Conservation (phyloP, 176 grass and related monocot genomes). For the Aegilops bicornis region DNA sequence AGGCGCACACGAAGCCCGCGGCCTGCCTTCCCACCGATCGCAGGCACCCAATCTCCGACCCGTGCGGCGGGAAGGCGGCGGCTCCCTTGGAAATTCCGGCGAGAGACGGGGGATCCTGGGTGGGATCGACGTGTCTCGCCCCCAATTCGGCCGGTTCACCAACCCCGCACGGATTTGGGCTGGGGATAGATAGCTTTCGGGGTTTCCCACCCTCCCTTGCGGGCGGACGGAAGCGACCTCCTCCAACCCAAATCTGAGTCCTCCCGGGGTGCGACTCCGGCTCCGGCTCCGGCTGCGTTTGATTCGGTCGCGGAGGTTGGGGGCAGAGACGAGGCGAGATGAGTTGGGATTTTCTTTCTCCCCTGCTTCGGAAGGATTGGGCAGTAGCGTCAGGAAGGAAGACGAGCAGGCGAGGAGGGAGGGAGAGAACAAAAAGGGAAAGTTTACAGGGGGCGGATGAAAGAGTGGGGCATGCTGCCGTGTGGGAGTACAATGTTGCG, state of each 20-base stretch:
- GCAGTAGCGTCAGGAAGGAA: constrained; percentile 19
- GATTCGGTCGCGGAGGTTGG: constrained; percentile 24
- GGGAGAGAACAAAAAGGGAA: constrained; percentile 14
- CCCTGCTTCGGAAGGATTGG: constrained; percentile 8
- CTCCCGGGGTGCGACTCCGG: not conserved
- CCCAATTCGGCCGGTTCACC: constrained; percentile 45
- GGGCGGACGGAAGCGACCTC: constrained; percentile 34
- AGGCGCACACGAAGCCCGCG: not conserved
- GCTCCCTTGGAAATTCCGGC: constrained; percentile 39
- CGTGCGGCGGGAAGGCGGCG: constrained; percentile 9
- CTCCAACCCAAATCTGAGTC: constrained; percentile 36
- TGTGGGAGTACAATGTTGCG: not conserved
- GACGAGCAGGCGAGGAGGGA: not conserved
- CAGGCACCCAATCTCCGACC: not conserved
- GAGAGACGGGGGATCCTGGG: not conserved
- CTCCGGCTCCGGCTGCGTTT: constrained; percentile 2
- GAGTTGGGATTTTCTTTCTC: constrained; percentile 10
- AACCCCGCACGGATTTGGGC: constrained; percentile 37
- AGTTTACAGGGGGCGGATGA: not conserved
- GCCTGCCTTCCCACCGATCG: constrained; percentile 11
- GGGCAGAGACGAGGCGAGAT: not conserved
- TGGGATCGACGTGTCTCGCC: constrained; percentile 20
- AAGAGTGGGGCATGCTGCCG: constrained; percentile 29
- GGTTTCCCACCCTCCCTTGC: constrained; percentile 22
- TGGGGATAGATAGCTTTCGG: constrained; percentile 9